Percentiles rank a stretch among this genome's conserved stretches.
These are phyloP conservation scores for Fusarium brachygibbosum DNA, from an alignment of 2,329 filamentous ascomycete species.

Conservation along the genomic window DNA sequence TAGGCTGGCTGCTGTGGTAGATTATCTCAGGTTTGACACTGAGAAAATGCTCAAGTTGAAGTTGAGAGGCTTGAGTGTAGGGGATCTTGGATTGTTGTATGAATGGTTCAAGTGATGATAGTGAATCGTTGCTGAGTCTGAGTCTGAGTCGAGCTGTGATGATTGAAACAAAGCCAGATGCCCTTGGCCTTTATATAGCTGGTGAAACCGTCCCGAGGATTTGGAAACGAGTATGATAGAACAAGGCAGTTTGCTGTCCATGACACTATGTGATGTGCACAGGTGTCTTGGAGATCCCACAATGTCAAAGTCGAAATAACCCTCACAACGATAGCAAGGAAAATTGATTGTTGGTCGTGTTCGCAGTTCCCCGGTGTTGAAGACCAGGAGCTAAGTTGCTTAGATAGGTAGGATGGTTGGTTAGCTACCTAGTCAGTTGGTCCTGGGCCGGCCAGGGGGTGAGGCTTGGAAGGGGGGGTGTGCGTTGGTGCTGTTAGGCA, in stretches of 20 bases:
- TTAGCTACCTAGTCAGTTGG: constrained; percentile 44
- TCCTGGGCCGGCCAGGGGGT: constrained; percentile 45
- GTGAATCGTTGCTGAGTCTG: constrained; percentile 32
- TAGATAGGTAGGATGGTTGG: constrained; percentile 46
- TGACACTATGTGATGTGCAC: constrained; percentile 48
- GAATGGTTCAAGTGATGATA: constrained; percentile 6
- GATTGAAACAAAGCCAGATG: constrained; percentile 33
- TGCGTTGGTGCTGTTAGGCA: constrained; percentile 46
- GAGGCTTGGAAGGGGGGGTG: constrained; percentile 46
- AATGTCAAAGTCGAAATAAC: constrained; percentile 50
- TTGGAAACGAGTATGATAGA: constrained; percentile 42
- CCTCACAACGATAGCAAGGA: constrained; percentile 45
- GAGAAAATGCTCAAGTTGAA: constrained; percentile 16
- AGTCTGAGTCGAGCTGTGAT: constrained; percentile 29
- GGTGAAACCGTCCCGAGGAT: constrained; percentile 47
- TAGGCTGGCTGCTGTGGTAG: constrained; percentile 37
- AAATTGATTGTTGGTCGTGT: constrained; percentile 47
- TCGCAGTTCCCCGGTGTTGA: constrained; percentile 41
- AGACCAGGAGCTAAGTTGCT: constrained; percentile 45
- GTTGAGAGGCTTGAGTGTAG: constrained; percentile 1
- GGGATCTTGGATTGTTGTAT: constrained; percentile 6
- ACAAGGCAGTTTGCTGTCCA: constrained; percentile 49
- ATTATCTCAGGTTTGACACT: constrained; percentile 15
- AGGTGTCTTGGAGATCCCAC: constrained; percentile 45
- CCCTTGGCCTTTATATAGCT: constrained; percentile 48